phyloP scores from a whole-genome alignment of 202 grass and related monocot genomes.

The Zizania palustris region DNA sequence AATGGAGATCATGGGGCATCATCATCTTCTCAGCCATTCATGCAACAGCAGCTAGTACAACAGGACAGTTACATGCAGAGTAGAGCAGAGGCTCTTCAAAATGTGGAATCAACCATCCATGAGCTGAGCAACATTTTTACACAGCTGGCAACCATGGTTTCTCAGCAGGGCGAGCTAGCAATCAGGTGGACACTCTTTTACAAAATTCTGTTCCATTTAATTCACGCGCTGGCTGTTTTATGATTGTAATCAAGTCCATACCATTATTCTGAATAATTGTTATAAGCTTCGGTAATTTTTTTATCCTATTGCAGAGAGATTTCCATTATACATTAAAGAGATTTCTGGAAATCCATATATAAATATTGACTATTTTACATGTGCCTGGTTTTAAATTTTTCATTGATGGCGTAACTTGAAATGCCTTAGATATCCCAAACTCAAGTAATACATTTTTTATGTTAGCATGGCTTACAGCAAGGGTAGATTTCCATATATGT shows the following conservation, averaged over 20 bases:
- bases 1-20: conserved; percentile 75
- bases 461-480: background rate
- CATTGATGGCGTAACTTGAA: background rate
- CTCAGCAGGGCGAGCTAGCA: conserved; percentile 88
- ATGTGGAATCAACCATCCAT: conserved; percentile 97
- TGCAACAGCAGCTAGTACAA: conserved; percentile 82
- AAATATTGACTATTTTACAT: background rate
- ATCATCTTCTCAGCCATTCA: conserved; percentile 73
- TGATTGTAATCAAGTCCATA: background rate
- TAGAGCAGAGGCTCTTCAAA: conserved; percentile 94
- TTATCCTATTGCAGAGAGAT: background rate
- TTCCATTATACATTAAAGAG: background rate
- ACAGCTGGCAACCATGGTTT: conserved; percentile 94
- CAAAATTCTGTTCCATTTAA: conserved; percentile 27
- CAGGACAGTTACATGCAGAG: conserved; percentile 99
- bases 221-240: conserved; percentile 7
- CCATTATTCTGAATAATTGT: conserved; percentile 13
- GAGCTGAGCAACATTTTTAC: conserved; percentile 95
- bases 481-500: background rate
- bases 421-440: background rate
- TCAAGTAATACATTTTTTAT: background rate
- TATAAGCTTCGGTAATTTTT: background rate
- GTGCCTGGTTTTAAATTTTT: background rate
- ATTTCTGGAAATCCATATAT: conserved; percentile 5
- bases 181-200: conserved; percentile 62